These are phyloP conservation scores for Selaginella moellendorffii DNA, from an alignment of 75 land plant species.

Conservation along the genomic window DNA sequence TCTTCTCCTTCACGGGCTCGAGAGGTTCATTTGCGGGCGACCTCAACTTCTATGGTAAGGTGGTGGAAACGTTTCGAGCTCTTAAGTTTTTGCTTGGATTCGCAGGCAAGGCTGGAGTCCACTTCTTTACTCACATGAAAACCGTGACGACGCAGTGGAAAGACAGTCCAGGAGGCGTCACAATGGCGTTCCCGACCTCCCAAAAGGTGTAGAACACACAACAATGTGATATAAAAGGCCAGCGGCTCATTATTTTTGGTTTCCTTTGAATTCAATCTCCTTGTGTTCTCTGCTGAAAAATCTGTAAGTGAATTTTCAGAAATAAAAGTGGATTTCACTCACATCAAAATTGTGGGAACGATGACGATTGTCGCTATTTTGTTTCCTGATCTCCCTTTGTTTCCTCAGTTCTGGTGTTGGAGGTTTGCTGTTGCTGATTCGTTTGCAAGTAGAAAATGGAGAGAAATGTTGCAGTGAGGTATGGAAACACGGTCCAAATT, in stretches of 20 bases:
- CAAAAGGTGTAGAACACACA: constrained; percentile 32
- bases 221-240: constrained; percentile 2
- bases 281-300: no score
- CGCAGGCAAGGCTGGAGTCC: constrained; percentile 91
- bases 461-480: no score
- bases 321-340: no score
- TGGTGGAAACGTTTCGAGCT: not conserved
- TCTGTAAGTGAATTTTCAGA: no score
- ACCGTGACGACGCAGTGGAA: constrained; percentile 93
- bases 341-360: no score
- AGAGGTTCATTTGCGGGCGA: constrained; percentile 92
- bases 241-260: constrained; percentile 1
- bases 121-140: constrained; percentile 83
- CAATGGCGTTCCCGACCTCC: constrained; percentile 87
- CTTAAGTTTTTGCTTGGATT: not conserved
- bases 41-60: constrained; percentile 75
- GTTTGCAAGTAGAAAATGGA: no score
- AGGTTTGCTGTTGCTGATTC: no score
- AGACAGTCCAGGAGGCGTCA: constrained; percentile 48
- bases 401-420: no score
- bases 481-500: constrained; percentile 66
- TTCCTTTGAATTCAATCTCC: no score
- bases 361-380: no score
- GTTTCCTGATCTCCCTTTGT: no score
- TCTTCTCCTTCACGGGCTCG: constrained; percentile 91